Percentiles rank a stretch among this genome's conserved stretches.
phyloP scores from a whole-genome alignment of 2,329 filamentous ascomycete species.

The Talaromyces pinophilus region DNA sequence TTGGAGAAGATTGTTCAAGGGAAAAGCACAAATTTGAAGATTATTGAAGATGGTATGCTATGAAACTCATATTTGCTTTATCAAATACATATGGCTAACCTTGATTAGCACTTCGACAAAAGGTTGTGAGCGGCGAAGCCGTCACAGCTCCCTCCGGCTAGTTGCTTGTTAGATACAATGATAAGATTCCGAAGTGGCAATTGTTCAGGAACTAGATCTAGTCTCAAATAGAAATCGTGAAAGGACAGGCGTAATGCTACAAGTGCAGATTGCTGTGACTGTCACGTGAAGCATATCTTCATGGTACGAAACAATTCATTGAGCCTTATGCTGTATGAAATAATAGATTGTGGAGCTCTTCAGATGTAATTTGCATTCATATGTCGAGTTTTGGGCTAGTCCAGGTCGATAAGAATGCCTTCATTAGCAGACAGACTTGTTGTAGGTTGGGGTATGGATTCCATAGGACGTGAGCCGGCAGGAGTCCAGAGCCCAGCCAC shows the following conservation, averaged over 20 bases:
- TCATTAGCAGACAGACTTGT: background rate
- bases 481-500: constrained; percentile 37
- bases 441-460: background rate
- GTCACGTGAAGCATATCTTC: background rate
- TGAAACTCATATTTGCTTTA: background rate
- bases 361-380: background rate
- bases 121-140: constrained; percentile 51
- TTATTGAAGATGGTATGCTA: constrained; percentile 80
- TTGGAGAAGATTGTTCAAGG: constrained; percentile 67
- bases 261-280: background rate
- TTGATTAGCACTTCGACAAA: constrained; percentile 47
- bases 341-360: background rate
- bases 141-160: constrained; percentile 34
- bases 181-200: background rate
- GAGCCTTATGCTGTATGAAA: background rate
- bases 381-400: background rate
- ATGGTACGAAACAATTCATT: background rate
- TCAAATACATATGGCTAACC: constrained; percentile 27
- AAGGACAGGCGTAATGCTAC: background rate
- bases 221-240: background rate
- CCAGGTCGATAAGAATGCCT: constrained; percentile 13
- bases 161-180: background rate
- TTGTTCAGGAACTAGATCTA: background rate
- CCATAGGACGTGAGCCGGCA: background rate
- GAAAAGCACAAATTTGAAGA: constrained; percentile 80